phyloP scores from a whole-genome alignment of 78 protist species.

The Dictyostelium firmibasis region DNA sequence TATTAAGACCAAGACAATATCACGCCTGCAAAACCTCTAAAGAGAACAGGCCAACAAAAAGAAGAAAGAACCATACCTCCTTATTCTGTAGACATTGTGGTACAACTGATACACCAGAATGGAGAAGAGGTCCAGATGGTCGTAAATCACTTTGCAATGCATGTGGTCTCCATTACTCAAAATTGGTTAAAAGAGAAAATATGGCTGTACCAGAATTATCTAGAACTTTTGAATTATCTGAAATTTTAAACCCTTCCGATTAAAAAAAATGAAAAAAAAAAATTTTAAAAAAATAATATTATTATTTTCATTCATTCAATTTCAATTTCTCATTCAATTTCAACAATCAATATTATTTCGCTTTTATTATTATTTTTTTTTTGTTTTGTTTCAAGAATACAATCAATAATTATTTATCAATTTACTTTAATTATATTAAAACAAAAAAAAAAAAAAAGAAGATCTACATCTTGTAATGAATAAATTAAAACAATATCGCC shows the following conservation, averaged over 20 bases:
- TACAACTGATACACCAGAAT: slow-evolving; percentile 79
- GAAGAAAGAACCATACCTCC: slow-evolving; percentile 65
- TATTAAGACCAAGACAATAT: slow-evolving; percentile 74
- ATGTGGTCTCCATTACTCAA: slow-evolving; percentile 83
- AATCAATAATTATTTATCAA: not conserved
- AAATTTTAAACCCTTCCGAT: slow-evolving; percentile 38
- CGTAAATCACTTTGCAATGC: slow-evolving; percentile 76
- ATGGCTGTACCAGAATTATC: slow-evolving; percentile 15
- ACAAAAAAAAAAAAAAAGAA: not conserved
- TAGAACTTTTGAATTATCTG: slow-evolving; percentile 45
- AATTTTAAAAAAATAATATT: not conserved
- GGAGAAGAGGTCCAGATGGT: slow-evolving; percentile 85
- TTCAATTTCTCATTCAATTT: not conserved
- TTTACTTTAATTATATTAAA: not conserved
- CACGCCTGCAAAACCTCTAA: slow-evolving; percentile 63
- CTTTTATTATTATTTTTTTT: not conserved
- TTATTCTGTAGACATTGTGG: slow-evolving; percentile 81
- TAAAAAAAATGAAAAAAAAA: not conserved
- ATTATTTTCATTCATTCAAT: not conserved
- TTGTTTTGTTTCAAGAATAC: not conserved
- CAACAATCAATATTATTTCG: too few species aligned
- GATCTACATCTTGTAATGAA: not conserved
- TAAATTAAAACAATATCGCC: not conserved
- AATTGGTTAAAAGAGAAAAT: slow-evolving; percentile 65
- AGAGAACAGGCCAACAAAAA: slow-evolving; percentile 52